Conservation (phyloP, 495 filamentous ascomycete species). For the Chaetomidium leptoderma region DNA sequence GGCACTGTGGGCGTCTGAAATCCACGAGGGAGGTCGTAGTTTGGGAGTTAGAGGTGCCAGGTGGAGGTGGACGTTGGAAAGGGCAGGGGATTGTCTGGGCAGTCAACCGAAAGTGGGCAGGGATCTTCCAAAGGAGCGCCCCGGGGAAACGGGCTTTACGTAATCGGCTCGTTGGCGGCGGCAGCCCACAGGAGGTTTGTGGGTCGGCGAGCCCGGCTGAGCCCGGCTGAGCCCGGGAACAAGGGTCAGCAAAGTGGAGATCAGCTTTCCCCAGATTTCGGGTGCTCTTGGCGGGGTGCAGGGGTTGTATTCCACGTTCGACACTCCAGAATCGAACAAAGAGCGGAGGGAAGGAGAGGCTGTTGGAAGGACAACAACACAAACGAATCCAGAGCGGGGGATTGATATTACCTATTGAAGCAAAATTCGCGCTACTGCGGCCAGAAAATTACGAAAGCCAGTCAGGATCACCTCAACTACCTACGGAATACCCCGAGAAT, state of each 20-base stretch:
- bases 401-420: too few relatives aligned
- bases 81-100: not conserved
- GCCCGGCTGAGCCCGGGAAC: not conserved
- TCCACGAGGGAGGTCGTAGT: too few relatives aligned
- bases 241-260: not conserved
- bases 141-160: not conserved
- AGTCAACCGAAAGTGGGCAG: not conserved
- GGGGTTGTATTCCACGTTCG: not conserved
- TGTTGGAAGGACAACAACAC: too few relatives aligned
- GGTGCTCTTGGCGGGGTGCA: not conserved
- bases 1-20: too few relatives aligned
- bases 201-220: too few relatives aligned
- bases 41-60: not conserved
- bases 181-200: not conserved
- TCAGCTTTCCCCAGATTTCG: not conserved
- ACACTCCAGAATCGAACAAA: not conserved
- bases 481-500: too few relatives aligned
- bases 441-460: too few relatives aligned
- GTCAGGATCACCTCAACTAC: too few relatives aligned
- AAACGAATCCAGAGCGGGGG: too few relatives aligned
- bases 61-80: constrained; percentile 1
- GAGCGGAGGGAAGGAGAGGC: too few relatives aligned
- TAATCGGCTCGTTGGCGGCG: not conserved
- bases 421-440: too few relatives aligned
- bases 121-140: not conserved